Conservation (phyloP, 2,329 filamentous ascomycete species). For the Exserohilum rostratum region DNA sequence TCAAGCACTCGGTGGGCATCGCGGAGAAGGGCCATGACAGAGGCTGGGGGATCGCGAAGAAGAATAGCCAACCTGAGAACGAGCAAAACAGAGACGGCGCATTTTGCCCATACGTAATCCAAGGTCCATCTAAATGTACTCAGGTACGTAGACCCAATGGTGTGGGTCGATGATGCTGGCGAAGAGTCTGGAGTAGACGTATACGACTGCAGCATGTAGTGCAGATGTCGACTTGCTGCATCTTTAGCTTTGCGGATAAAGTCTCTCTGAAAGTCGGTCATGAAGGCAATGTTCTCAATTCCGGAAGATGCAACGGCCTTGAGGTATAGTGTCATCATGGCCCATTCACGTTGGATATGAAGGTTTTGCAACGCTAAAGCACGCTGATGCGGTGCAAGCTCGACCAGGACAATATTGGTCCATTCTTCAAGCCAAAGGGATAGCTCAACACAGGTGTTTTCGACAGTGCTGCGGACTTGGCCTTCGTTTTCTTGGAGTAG, state of each 20-base stretch:
- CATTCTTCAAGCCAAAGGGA: conserved; percentile 53
- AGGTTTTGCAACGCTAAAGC: conserved; percentile 52
- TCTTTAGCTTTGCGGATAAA: conserved; percentile 59
- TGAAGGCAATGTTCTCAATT: conserved; percentile 58
- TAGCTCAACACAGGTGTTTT: conserved; percentile 36
- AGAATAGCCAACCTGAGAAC: conserved; percentile 60
- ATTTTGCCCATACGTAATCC: conserved; percentile 66
- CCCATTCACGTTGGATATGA: conserved; percentile 61
- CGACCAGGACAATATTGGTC: conserved; percentile 31
- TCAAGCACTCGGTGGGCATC: conserved; percentile 53
- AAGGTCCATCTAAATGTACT: conserved; percentile 60
- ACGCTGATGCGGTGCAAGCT: conserved; percentile 18
- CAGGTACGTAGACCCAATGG: conserved; percentile 49
- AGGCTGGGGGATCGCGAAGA: conserved; percentile 51
- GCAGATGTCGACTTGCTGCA: conserved; percentile 58
- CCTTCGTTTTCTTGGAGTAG: conserved; percentile 24
- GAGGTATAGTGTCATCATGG: conserved; percentile 59
- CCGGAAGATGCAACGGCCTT: conserved; percentile 58
- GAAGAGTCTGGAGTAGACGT: conserved; percentile 28
- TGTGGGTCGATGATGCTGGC: conserved; percentile 10
- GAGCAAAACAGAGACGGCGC: conserved; percentile 62
- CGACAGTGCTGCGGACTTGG: conserved; percentile 24
- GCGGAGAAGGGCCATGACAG: conserved; percentile 50
- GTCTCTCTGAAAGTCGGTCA: conserved; percentile 56
- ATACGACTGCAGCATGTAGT: conserved; percentile 50